phyloP scores from a whole-genome alignment of 2,329 filamentous ascomycete species.

The Phyllosticta citrichinensis region DNA sequence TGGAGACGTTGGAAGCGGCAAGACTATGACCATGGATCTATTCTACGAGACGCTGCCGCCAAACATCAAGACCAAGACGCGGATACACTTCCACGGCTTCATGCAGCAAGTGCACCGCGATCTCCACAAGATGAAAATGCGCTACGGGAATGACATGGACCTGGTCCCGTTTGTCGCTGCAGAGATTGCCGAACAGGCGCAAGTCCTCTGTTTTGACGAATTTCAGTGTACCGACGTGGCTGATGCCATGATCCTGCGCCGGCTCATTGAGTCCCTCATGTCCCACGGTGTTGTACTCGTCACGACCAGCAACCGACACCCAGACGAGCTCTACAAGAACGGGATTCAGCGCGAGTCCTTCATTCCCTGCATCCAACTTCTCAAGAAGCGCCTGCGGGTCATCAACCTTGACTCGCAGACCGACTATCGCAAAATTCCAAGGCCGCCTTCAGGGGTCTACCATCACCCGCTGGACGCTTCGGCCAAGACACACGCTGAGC shows the following conservation, averaged over 20 bases:
- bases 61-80: slow-evolving; percentile 70
- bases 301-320: slow-evolving; percentile 94
- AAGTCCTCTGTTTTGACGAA: slow-evolving; percentile 93
- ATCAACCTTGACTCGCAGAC: slow-evolving; percentile 92
- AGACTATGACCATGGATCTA: slow-evolving; percentile 99
- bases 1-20: slow-evolving; percentile 92
- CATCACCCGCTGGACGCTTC: slow-evolving; percentile 75
- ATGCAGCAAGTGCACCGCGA: slow-evolving; percentile 96
- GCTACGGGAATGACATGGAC: slow-evolving; percentile 81
- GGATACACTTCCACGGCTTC: slow-evolving; percentile 98
- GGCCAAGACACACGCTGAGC: slow-evolving; percentile 72
- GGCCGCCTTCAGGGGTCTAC: slow-evolving; percentile 88
- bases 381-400: slow-evolving; percentile 74
- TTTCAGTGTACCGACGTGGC: slow-evolving; percentile 98
- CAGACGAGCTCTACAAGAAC: slow-evolving; percentile 94
- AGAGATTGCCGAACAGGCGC: slow-evolving; percentile 77
- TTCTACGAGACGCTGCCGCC: slow-evolving; percentile 87
- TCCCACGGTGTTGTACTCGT: slow-evolving; percentile 93
- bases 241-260: slow-evolving; percentile 92
- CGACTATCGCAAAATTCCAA: slow-evolving; percentile 93
- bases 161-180: slow-evolving; percentile 86
- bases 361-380: slow-evolving; percentile 84
- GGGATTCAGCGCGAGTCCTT: slow-evolving; percentile 94
- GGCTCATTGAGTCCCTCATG: slow-evolving; percentile 85
- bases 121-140: slow-evolving; percentile 81